Evolutionary conservation across 1,284 basidiomycete species (phyloP), one percentile per base, ranked within the genome.

Genomic region (Trametes polyzona): DNA sequence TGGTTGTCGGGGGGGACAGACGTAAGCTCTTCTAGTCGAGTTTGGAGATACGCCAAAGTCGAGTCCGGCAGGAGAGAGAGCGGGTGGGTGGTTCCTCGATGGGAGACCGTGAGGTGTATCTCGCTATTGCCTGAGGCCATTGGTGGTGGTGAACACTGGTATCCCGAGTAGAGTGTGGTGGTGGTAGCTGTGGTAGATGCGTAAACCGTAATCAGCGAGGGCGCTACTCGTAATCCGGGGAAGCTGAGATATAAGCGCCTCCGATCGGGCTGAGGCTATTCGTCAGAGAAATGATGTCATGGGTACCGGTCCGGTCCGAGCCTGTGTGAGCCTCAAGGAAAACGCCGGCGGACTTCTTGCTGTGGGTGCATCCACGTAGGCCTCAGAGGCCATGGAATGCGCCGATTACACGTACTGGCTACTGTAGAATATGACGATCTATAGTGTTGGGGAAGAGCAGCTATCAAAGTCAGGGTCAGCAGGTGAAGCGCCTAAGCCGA

Each of bases 1-100:
- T 92, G 88, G 44, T 84, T 73, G 4, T 76, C 68, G 5, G 82
- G 76, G 0, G 87, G 86, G 8, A 91, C 83, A 19, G 77, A 76
- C 0, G 87, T 90, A 32, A 88, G 76, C 59, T 84, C 80, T 66
- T 87, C 81, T 5, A 90, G 67, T 32, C 68, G 76, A 1, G 72
- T 63, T 57, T 84, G 78, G 2, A 92, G 71, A 24, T 65, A 67
- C 1, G 73, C 69, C 16, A 89, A 66, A 1, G 83, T 79, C 47
- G 73, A 74, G 46, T 82, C 75, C 0, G 78, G 71, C 16, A 73
- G 71, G 0, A 87, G 64, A 0, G 78, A 76, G 23, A 89, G 63
- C 2, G 69, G 50, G 65, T 85, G 73, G 0, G 71, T 65, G 44
- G 65, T 69, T 1, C 86, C 83, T 3, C 84, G 80, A 67, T 82